Evolutionary conservation across 441 rosid species (phyloP).

Genomic region (Dalechampia spathulata): DNA sequence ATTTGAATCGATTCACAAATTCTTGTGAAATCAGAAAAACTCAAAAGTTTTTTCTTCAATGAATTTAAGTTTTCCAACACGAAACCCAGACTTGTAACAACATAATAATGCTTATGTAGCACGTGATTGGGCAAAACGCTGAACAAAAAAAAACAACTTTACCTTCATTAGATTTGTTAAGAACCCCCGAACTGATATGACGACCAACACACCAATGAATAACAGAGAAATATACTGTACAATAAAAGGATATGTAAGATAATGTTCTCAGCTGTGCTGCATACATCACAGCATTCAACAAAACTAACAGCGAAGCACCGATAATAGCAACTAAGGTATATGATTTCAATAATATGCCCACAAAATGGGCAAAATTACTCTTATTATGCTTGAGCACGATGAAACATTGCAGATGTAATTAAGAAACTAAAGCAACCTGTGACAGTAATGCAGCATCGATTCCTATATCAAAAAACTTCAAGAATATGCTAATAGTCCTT

Average conservation of each 20-base stretch:
- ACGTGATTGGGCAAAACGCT: constrained; percentile 1
- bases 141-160: constrained; percentile 15
- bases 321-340: neutral
- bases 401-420: neutral
- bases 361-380: neutral
- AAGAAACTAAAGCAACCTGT: constrained; percentile 51
- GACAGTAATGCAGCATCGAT: constrained; percentile 85
- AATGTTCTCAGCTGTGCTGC: constrained; percentile 8
- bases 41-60: too few species aligned
- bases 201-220: constrained; percentile 91
- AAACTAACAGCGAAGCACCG: neutral
- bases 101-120: neutral
- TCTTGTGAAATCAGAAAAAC: neutral
- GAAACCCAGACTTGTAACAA: neutral
- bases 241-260: constrained; percentile 16
- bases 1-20: neutral
- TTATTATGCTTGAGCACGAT: neutral
- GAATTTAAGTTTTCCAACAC: neutral
- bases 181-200: constrained; percentile 95
- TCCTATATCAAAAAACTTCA: constrained; percentile 97
- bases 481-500: constrained; percentile 84
- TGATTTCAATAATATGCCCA: neutral
- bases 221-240: constrained; percentile 88
- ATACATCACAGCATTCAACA: neutral
- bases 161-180: constrained; percentile 98